Base-by-base conservation (phyloP, 768 basidiomycete genomes). In the Xerocomus potaroensis region DNA sequence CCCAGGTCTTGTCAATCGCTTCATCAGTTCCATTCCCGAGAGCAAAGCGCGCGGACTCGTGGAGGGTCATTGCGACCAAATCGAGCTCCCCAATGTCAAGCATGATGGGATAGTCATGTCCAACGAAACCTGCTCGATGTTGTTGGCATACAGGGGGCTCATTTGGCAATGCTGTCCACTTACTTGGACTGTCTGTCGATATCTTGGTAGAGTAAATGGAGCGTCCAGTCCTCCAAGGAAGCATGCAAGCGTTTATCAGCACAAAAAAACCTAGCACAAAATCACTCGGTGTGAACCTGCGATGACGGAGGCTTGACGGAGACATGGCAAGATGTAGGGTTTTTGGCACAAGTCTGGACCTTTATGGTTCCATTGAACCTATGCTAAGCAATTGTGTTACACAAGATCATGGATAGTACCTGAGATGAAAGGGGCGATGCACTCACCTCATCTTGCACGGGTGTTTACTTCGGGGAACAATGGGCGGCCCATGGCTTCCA, bases 11-110 rank as follows among this genome's bases (percentile, higher is more conserved):
- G 14, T 49, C 41, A 3, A 45, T 16, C 2, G 43, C 38, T 22
- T 51, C 32, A 16, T 49, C 43, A 9, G 36, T 33, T 8, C 51
- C 47, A 12, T 44, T 26, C 12, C 47, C 47, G 5, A 52, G 47
- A 0, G 8, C 14, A 23, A 45, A 52, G 3, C 43, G 43, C 3
- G 30, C 30, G 18, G 47, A 53, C 21, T 53, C 47, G 11, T 48
- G 43, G 18, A 51, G 27, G 5, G 50, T 51, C 50, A 51, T 51
- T 21, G 46, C 46, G 9, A 51, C 47, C 14, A 9, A 23, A 11
- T 48, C 43, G n/a, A 49, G 51, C 3, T 32, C 26, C 18, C 51
- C 51, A 3, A 34, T 15, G 14, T 53, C 43, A 14, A 53, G 27
- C 40, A 34, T 45, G 24, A 53, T 22, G 8, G 47, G 51, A 18